Evolutionary conservation across 2,329 filamentous ascomycete species (phyloP).

Genomic region (Cryphonectria nitschkei): DNA sequence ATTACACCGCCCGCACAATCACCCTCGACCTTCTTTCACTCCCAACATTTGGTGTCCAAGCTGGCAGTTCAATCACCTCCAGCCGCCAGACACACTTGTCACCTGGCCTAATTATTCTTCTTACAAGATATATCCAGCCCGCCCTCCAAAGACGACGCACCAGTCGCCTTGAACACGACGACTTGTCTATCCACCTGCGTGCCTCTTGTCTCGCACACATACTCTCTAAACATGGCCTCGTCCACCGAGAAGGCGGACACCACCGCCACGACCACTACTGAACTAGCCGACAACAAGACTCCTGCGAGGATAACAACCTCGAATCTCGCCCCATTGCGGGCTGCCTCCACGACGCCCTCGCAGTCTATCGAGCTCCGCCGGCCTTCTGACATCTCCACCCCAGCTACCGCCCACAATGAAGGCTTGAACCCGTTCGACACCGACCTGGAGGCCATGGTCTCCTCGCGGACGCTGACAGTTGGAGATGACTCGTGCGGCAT

Average conservation of each 20-base stretch:
- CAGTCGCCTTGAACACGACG: background rate
- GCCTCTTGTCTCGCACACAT: background rate
- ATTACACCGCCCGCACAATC: background rate
- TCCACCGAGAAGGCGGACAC: slow-evolving; percentile 23
- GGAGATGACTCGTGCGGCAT: slow-evolving; percentile 41
- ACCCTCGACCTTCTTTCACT: background rate
- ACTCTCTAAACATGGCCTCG: background rate
- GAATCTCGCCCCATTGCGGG: slow-evolving; percentile 4
- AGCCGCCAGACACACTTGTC: background rate
- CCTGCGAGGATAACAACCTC: slow-evolving; percentile 7
- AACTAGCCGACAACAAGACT: background rate
- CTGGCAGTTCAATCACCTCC: background rate
- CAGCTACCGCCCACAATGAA: slow-evolving; percentile 44
- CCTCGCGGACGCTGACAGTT: slow-evolving; percentile 31
- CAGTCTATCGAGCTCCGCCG: slow-evolving; percentile 27
- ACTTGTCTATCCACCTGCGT: background rate
- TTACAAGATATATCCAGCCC: slow-evolving; percentile 8
- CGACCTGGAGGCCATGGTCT: slow-evolving; percentile 59
- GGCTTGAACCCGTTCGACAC: slow-evolving; percentile 57
- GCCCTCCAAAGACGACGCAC: slow-evolving; percentile 8
- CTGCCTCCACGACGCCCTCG: background rate
- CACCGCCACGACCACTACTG: slow-evolving; percentile 16
- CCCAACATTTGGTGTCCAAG: background rate
- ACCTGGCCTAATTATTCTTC: slow-evolving; percentile 14
- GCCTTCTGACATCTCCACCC: slow-evolving; percentile 46